Conservation (phyloP, 148 eudicot genomes). For the Beta vulgaris region DNA sequence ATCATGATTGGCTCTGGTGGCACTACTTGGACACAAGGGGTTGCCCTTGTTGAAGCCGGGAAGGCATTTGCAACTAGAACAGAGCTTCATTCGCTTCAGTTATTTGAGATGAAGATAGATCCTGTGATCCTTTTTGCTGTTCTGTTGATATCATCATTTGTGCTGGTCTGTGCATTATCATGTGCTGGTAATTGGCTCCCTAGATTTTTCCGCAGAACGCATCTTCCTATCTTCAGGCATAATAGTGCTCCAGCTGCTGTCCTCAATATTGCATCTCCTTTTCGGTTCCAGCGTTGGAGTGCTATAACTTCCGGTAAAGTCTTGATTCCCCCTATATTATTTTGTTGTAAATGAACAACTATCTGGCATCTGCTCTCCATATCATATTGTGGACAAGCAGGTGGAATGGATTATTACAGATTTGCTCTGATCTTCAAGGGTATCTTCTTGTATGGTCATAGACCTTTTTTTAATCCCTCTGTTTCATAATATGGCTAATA, state of each 20-base stretch:
- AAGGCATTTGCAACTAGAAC: conserved; percentile 54
- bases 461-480: too few relatives aligned
- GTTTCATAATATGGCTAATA: too few relatives aligned
- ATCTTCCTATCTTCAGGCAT: conserved; percentile 69
- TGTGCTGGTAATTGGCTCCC: conserved; percentile 59
- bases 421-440: background rate
- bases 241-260: conserved; percentile 54
- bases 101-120: conserved; percentile 63
- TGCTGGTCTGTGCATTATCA: conserved; percentile 56
- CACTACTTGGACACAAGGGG: conserved; percentile 96
- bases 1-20: conserved; percentile 86
- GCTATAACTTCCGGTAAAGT: conserved; percentile 67
- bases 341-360: background rate
- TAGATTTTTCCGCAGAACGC: conserved; percentile 52
- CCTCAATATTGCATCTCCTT: conserved; percentile 63
- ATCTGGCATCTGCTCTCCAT: background rate
- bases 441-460: too few relatives aligned
- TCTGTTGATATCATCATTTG: conserved; percentile 50
- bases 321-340: background rate
- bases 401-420: background rate
- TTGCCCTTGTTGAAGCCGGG: conserved; percentile 93
- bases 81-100: conserved; percentile 43
- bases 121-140: conserved; percentile 57
- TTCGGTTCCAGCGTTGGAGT: conserved; percentile 73
- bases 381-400: background rate